Base-by-base conservation (phyloP, 2,329 filamentous ascomycete genomes). In the Cordyceps cicadae region DNA sequence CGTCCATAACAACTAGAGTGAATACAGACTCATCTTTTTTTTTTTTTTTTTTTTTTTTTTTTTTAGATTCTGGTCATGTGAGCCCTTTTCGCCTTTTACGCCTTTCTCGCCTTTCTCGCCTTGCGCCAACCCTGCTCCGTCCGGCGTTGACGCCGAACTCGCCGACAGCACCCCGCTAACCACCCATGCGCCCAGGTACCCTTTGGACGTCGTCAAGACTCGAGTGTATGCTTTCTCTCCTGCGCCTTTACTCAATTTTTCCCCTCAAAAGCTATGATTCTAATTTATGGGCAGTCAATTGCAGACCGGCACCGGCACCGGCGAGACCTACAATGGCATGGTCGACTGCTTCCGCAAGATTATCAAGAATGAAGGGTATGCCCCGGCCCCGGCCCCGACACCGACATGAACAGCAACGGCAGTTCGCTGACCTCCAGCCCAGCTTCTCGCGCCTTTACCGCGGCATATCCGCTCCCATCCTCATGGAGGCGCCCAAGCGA, bases 341-440 rank as follows among this genome's bases (percentile, higher is more conserved):
- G 72, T 97, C 62, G 94, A 99, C 77, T 97, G 93, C 81, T 96
- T 99, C 82, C 83, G 85, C 72, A 99, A 99, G 85, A 99, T 99
- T 71, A 85, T 99, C 75, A 88, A 85, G 77, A 88, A 95, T 74
- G 94, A 99, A 80, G 94, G 94, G 91, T 95, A 84, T 46, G 39
- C 11, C 50, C 17, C 50, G 9, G 26, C n/a, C 32, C 3, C 41
- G 24, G 24, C 49, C 6, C n/a, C 49, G 6, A 19, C 34, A 14
- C 34, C 5, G 14, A 43, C 3, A 21, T 7, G 2, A 37, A 6
- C 4, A 5, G 21, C n/a, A 63, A 63, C 46, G 39, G 6, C 59
- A 24, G 24, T 12, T 54, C 45, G 59, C 58, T 63, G 39, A 62
- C 60, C 41, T n/a, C 5, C 19, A 15, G 6, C n/a, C 53, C 68